Evolutionary conservation across 139 green algal species (phyloP), one percentile per base, ranked within the genome.

Genomic region (Zygnema cylindricum): DNA sequence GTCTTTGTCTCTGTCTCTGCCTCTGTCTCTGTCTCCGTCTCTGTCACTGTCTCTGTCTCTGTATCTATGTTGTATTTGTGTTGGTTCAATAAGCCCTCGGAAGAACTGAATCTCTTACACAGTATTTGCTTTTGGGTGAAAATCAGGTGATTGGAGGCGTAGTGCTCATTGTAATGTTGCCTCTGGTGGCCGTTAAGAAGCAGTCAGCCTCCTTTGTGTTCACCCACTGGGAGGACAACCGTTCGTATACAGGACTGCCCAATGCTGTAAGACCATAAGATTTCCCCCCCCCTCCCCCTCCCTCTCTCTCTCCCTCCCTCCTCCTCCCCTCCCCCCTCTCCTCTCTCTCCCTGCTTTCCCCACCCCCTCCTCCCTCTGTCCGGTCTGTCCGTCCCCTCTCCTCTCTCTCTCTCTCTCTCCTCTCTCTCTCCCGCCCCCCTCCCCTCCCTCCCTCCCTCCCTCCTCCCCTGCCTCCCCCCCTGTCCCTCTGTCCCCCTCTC

Each of bases 191-290:
- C 0, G 0, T 32, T 32, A 33, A 25, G 0, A n/a, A 30, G 21
- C 57, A 88, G 63, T 35, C 82, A 1, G 82, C 82, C 16, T 63
- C 82, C n/a, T 88, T 2, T 30, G 82, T 88, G 30, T 88, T 88
- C n/a, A 22, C 22, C 33, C 2, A 83, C 63, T 88, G 43, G n/a
- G 33, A 88, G 54, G 55, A 40, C 54, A 32, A 79, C 0, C 39
- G 30, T 25, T 54, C 38, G 54, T 54, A 40, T 23, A 49, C 78
- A 22, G 33, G 38, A n/a, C 23, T 85, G 35, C 78, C 38, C 39
- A 71, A 33, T 35, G 2, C 1, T 2, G 1, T 21, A 1, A 41
- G 35, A 3, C 76, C 76, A n/a, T n/a, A n/a, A n/a, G n/a, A n/a
- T n/a, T n/a, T n/a, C n/a, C n/a, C n/a, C n/a, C n/a, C n/a, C n/a